Evolutionary conservation across 352 stramenopile genomes (phyloP).

Genomic region (Pythium grandisporangium): DNA sequence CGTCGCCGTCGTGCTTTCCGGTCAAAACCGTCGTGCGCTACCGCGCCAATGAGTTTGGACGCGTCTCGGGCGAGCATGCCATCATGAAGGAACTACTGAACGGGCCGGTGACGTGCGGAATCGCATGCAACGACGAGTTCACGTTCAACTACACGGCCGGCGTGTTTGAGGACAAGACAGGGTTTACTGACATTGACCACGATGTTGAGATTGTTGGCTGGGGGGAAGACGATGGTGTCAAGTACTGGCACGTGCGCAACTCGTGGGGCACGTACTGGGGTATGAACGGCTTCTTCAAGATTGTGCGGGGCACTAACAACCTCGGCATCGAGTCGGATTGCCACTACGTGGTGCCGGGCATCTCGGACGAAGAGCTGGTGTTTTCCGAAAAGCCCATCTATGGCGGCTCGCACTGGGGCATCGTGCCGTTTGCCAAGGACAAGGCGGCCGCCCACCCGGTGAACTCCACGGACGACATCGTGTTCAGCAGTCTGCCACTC

Average conservation of each 20-base stretch:
- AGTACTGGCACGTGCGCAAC: slow-evolving; percentile 94
- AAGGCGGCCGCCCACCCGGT: slow-evolving; percentile 78
- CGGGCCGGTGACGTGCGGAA: slow-evolving; percentile 85
- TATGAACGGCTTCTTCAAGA: slow-evolving; percentile 90
- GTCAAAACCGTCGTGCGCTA: slow-evolving; percentile 44
- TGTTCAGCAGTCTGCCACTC: slow-evolving; percentile 36
- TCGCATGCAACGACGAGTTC: slow-evolving; percentile 73
- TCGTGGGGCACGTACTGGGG: slow-evolving; percentile 87
- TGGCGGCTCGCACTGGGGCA: slow-evolving; percentile 45
- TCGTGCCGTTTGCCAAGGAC: slow-evolving; percentile 38
- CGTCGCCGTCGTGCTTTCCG: slow-evolving; percentile 25
- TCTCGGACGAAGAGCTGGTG: slow-evolving; percentile 38
- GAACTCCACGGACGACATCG: slow-evolving; percentile 62
- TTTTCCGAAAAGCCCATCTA: slow-evolving; percentile 53
- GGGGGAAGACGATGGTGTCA: slow-evolving; percentile 68
- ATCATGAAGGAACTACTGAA: slow-evolving; percentile 58
- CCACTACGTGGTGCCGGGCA: slow-evolving; percentile 66
- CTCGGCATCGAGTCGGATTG: slow-evolving; percentile 82
- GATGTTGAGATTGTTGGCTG: slow-evolving; percentile 91
- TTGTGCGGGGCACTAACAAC: slow-evolving; percentile 81
- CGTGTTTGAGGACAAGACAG: slow-evolving; percentile 75
- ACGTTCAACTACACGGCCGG: slow-evolving; percentile 84
- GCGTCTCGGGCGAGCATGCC: slow-evolving; percentile 34
- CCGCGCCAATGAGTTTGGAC: slow-evolving; percentile 37
- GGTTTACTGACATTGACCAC: slow-evolving; percentile 55